Base-by-base conservation (phyloP, 208 protist species). In the Leptomonas pyrrhocoris region DNA sequence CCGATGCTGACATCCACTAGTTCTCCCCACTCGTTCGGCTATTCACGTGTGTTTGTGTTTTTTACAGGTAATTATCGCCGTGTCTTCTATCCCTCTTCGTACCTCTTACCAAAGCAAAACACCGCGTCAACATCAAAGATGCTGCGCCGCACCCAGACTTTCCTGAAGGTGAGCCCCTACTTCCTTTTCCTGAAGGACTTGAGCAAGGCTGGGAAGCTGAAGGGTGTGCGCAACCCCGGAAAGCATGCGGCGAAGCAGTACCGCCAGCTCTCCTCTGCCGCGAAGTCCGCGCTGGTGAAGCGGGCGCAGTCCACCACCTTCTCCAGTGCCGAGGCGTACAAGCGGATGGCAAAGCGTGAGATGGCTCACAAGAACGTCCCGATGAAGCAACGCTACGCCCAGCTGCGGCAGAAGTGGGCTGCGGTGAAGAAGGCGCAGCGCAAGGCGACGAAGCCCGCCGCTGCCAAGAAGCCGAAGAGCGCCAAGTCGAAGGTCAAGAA, bases 161-260 rank as follows among this genome's bases (percentile, higher is more conserved):
- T 62, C 43, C 67, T 87, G 21, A 74, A 81, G 19, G 72, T 89
- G 30, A 90, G 82, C 79, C 68, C 89, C 31, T 90, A 84, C 62
- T 71, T 82, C 23, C 36, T 94, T 36, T 92, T 73, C 56, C 34
- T 90, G 18, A 62, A 81, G 53, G 89, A 94, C 42, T 31, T 90
- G 27, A 34, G 27, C 55, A 74, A 68, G 53, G 48, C 66, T n/a
- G 74, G 74, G 4, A 80, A 84, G 46, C 66, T 87, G 18, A 34
- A 53, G 19, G 68, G 75, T 15, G 57, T 45, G 27, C 51, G 43
- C 1, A 62, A 72, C 7, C n/a, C 34, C 2, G 28, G 27, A 2
- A 58, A 56, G 28, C 19, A 68, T 11, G 79, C 64, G 4, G 70
- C 73, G 36, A 77, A 78, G 73, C 27, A 59, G 55, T 94, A 94